Evolutionary conservation across 306 rosid genomes (phyloP), one percentile per base, ranked within the genome.

Genomic region (Rubus idaeus): DNA sequence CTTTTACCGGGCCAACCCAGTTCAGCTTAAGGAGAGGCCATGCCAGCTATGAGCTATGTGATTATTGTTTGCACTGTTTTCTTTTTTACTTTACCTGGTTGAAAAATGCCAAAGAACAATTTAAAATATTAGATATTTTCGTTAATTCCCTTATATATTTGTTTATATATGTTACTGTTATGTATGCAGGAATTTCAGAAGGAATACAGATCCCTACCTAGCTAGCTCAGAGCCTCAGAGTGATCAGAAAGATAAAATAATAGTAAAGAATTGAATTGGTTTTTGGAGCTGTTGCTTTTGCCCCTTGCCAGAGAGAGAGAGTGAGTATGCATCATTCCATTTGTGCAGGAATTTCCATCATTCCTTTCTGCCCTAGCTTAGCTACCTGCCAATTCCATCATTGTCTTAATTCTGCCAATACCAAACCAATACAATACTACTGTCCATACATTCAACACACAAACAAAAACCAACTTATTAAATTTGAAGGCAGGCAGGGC

Each of bases 311-410:
- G 30, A n/a, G 6, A 61, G 41, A 26, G 18, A 23, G 16, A 23
- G 1, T 35, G 44, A 13, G 68, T 37, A 77, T 67, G 78, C 89
- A 88, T 87, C 80, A 87, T 88, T 88, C 91, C 85, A 70, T 80
- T 80, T 80, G 77, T 55, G 85, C 92, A 85, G 89, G 87, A 86
- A 88, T 85, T 79, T 80, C 71, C 89, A 79, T 80, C 79, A 80
- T 84, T 84, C 76, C 82, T 40, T 79, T 79, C 66, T 71, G 60
- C 64, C 30, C 18, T 62, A 6, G 13, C 68, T 62, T 52, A 35
- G 14, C 73, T 20, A 44, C 40, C 83, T 76, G 83, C 39, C 79
- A 68, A 1, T 58, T 76, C 64, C 87, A 83, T 83, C 79, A 80
- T 80, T 83, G 74, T 42, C 47, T 41, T 67, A 11, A 8, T 60